These are phyloP conservation scores for Helotiales sp. DNA, from an alignment of 2,329 filamentous ascomycete species.

Conservation along the genomic window DNA sequence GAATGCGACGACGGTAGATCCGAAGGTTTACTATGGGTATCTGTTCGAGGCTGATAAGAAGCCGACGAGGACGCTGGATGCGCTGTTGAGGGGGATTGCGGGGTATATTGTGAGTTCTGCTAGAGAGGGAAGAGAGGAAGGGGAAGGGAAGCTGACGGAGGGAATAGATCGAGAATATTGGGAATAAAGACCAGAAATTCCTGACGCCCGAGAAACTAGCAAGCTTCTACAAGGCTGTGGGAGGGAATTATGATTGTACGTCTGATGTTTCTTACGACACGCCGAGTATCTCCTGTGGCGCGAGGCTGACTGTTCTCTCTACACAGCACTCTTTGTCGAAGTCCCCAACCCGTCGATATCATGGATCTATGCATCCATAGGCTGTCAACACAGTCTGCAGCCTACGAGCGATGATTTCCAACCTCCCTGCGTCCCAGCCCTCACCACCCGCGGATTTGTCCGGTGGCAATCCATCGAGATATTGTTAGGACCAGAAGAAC, in stretches of 20 bases:
- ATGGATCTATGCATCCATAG: constrained; percentile 88
- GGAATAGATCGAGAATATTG: constrained; percentile 55
- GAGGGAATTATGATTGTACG: constrained; percentile 71
- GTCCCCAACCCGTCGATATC: constrained; percentile 75
- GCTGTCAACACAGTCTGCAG: constrained; percentile 85
- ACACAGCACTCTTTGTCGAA: constrained; percentile 70
- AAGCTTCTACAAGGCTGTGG: constrained; percentile 74
- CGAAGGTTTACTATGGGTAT: constrained; percentile 55
- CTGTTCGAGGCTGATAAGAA: constrained; percentile 69
- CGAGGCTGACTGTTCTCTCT: constrained; percentile 19
- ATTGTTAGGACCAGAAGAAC: constrained; percentile 82
- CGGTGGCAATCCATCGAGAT: constrained; percentile 94
- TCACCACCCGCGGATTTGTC: constrained; percentile 83
- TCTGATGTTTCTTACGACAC: neutral
- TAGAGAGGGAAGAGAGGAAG: neutral
- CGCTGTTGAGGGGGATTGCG: constrained; percentile 67
- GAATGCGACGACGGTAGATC: constrained; percentile 27
- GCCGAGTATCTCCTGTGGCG: no score
- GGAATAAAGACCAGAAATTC: constrained; percentile 52
- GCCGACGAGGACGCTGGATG: constrained; percentile 65
- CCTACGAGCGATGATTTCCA: constrained; percentile 69
- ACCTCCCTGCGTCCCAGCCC: constrained; percentile 75
- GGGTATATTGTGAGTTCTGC: constrained; percentile 63
- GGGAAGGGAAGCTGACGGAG: constrained; percentile 15
- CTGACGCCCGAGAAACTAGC: constrained; percentile 70